A percentile compares a stretch with the other conserved stretches of the same genome.
Evolutionary conservation across 2,329 filamentous ascomycete genomes (phyloP).

Genomic region (Tolypocladium capitatum): DNA sequence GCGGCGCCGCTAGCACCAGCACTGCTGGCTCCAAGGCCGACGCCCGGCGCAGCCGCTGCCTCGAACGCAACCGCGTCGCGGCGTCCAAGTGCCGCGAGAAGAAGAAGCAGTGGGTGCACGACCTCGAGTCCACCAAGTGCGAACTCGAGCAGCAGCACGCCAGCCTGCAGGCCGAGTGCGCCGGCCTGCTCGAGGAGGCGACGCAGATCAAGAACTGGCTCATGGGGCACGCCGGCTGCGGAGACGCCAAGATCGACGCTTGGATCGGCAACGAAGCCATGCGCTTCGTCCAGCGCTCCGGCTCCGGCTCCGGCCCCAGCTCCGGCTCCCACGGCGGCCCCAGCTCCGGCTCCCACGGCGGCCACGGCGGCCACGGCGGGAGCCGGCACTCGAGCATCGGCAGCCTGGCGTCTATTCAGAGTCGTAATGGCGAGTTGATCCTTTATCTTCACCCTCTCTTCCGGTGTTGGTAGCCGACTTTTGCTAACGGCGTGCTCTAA

Average conservation of each 20-base stretch:
- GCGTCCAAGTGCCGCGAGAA: conserved; percentile 64
- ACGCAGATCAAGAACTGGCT: conserved; percentile 34
- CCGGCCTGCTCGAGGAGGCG: conserved; percentile 28
- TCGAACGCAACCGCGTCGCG: conserved; percentile 59
- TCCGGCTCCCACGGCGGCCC: too few species aligned
- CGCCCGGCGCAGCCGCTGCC: conserved; percentile 36
- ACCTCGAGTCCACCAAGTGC: conserved; percentile 32
- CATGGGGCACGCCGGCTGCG: conserved; percentile 38
- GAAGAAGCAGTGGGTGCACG: conserved; percentile 39
- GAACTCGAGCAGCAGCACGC: conserved; percentile 30
- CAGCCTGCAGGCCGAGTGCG: conserved; percentile 29
- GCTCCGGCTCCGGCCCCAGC: too few species aligned
- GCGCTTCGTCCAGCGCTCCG: conserved; percentile 26
- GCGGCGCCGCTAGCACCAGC: too few species aligned
- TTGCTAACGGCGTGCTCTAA: too few species aligned
- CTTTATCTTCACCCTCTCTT: too few species aligned
- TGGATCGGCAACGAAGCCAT: conserved; percentile 41
- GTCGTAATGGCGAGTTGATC: not conserved
- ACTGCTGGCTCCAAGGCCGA: not conserved
- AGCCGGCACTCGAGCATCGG: conserved; percentile 3
- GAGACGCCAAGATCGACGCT: conserved; percentile 36
- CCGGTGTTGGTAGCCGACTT: too few species aligned
- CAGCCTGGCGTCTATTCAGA: not conserved
- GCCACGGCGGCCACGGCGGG: too few species aligned
- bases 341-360: too few species aligned